Evolutionary conservation across 2,329 filamentous ascomycete species (phyloP).

Genomic region (Leptosphaerulina australis): DNA sequence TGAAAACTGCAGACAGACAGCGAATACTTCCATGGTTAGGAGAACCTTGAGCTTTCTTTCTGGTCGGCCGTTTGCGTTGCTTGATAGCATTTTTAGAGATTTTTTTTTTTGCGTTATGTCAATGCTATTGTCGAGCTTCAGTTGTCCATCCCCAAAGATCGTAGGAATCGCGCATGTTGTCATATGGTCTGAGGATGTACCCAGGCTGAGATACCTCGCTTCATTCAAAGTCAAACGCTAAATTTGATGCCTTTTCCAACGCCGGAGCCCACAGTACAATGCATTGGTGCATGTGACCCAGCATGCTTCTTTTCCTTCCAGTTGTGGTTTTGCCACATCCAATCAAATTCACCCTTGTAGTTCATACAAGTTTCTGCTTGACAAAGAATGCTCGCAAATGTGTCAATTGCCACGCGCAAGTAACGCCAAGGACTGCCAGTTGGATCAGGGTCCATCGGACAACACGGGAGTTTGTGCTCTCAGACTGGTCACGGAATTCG

Average conservation of each 20-base stretch:
- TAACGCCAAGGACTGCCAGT: conserved; percentile 78
- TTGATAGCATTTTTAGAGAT: too few relatives aligned
- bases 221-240: conserved; percentile 20
- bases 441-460: conserved; percentile 95
- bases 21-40: too few relatives aligned
- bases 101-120: too few relatives aligned
- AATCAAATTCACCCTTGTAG: neutral
- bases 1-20: too few relatives aligned
- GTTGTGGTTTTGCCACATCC: conserved; percentile 12
- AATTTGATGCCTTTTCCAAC: conserved; percentile 20
- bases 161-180: too few relatives aligned
- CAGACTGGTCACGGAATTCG: conserved; percentile 97
- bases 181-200: neutral
- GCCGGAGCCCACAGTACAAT: conserved; percentile 26
- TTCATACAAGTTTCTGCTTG: conserved; percentile 97
- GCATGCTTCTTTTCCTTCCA: conserved; percentile 18
- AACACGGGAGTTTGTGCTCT: conserved; percentile 88
- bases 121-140: too few relatives aligned
- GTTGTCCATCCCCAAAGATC: too few relatives aligned
- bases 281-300: conserved; percentile 12
- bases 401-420: conserved; percentile 96
- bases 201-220: conserved; percentile 7
- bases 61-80: too few relatives aligned
- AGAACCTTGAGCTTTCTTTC: too few relatives aligned
- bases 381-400: conserved; percentile 98